These are phyloP conservation scores for Arthrobotrys iridis DNA, from an alignment of 2,329 filamentous ascomycete species.

Conservation along the genomic window DNA sequence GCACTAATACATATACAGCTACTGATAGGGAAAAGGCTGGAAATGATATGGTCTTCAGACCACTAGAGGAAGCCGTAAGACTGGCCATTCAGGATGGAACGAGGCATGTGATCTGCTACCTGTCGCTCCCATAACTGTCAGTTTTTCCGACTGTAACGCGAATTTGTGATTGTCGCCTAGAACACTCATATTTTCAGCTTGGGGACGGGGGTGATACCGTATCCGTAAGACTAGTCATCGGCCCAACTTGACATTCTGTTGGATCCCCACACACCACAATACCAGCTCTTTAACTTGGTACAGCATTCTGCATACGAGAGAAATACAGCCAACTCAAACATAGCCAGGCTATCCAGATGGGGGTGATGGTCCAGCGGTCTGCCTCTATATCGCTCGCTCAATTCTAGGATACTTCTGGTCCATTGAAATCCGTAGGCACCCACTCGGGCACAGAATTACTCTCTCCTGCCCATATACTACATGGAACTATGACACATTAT, in stretches of 20 bases:
- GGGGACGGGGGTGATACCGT: slow-evolving; percentile 20
- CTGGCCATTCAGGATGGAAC: slow-evolving; percentile 17
- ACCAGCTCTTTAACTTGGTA: slow-evolving; percentile 19
- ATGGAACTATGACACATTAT: background rate
- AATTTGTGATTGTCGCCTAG: slow-evolving; percentile 28
- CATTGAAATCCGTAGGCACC: background rate
- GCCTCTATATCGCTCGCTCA: slow-evolving; percentile 6
- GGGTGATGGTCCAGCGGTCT: slow-evolving; percentile 49
- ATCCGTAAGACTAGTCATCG: slow-evolving; percentile 18
- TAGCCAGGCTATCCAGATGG: slow-evolving; percentile 27
- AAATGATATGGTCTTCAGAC: slow-evolving; percentile 19
- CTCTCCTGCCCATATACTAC: background rate
- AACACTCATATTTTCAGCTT: slow-evolving; percentile 14
- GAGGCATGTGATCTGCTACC: slow-evolving; percentile 24
- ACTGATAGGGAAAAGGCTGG: background rate
- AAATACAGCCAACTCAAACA: slow-evolving; percentile 33
- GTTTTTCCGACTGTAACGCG: background rate
- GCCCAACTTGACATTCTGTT: slow-evolving; percentile 34
- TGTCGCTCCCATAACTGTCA: slow-evolving; percentile 13
- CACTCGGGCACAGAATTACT: background rate
- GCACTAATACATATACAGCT: background rate
- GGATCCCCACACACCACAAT: slow-evolving; percentile 29
- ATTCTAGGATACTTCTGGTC: slow-evolving; percentile 18
- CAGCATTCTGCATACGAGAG: slow-evolving; percentile 29
- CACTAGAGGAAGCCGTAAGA: slow-evolving; percentile 1